Base-by-base conservation (phyloP, 1,284 basidiomycete species). In the Neotropicomus parvogracilis region DNA sequence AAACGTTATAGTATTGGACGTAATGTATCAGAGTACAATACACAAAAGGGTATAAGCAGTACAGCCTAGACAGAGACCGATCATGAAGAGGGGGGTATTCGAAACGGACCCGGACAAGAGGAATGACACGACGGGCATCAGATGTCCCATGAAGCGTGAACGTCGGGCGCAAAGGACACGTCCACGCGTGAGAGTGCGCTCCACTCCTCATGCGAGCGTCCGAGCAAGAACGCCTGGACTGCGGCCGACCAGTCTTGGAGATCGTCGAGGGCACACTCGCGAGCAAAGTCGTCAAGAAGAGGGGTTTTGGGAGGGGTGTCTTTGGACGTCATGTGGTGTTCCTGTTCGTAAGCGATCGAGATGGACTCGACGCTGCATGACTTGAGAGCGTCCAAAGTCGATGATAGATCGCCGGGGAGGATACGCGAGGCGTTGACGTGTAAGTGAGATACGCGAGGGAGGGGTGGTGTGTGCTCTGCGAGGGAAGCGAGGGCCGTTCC, bases 251-350 rank as follows among this genome's bases (percentile, higher is more conserved):
- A 64, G 7, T 64, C 63, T 26, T 54, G 44, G 39, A 64, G 62
- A 41, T 64, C 63, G n/a, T 68, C 63, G 11, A 68, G 50, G 0
- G 63, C 63, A 21, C 66, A 68, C 34, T 68, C 58, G 5, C 51
- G 60, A 0, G 52, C 52, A 19, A 65, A 65, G 0, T 65, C 52
- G 41, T 67, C 65, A 1, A 54, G 49, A 3, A 41, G 20, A 0
- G 45, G 32, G 2, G 37, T 8, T 35, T 54, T 53, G 2, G 20
- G 17, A 6, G 33, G 36, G 13, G 10, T 13, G 43, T 41, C 40
- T 12, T 56, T 27, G 2, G 39, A 29, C 33, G 5, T 42, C 26
- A 24, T 21, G 24, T 26, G 40, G 31, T 28, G 40, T 33, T 42
- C 42, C 17, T 50, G 44, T 28, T 54, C 59, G 34, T 59, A 65